These are phyloP conservation scores for Dryas alaskensis DNA, from an alignment of 306 rosid species.

Conservation along the genomic window DNA sequence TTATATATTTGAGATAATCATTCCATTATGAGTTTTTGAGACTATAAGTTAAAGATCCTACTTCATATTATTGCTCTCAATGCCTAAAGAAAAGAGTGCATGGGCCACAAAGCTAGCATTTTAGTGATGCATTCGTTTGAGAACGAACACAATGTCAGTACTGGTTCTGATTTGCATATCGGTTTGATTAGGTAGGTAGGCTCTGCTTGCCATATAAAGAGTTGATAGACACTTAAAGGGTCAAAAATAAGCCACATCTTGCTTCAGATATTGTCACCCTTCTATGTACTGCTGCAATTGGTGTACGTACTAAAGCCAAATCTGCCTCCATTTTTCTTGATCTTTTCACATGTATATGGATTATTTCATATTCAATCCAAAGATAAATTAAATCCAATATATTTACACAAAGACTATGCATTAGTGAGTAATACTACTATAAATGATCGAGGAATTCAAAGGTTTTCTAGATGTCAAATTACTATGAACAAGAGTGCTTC, in stretches of 20 bases:
- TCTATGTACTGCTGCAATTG: not conserved
- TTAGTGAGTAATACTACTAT: no score
- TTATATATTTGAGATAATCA: not conserved
- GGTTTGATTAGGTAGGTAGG: not conserved
- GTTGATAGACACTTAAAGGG: not conserved
- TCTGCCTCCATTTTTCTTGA: no score
- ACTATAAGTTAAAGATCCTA: not conserved
- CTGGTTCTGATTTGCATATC: not conserved
- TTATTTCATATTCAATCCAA: no score
- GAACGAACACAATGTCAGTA: not conserved
- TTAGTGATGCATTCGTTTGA: not conserved
- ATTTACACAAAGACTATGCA: no score
- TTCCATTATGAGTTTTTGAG: not conserved
- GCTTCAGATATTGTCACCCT: not conserved
- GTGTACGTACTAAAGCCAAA: no score
- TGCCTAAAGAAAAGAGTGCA: not conserved
- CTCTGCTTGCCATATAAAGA: not conserved
- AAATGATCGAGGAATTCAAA: no score
- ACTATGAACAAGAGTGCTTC: no score
- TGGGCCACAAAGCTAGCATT: not conserved
- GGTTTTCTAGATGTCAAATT: no score
- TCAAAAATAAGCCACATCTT: constrained; percentile 2
- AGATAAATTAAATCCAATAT: no score
- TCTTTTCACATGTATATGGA: no score
- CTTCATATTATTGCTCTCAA: not conserved